phyloP scores from a whole-genome alignment of 2,329 filamentous ascomycete genomes.

The Cercospora sp. region DNA sequence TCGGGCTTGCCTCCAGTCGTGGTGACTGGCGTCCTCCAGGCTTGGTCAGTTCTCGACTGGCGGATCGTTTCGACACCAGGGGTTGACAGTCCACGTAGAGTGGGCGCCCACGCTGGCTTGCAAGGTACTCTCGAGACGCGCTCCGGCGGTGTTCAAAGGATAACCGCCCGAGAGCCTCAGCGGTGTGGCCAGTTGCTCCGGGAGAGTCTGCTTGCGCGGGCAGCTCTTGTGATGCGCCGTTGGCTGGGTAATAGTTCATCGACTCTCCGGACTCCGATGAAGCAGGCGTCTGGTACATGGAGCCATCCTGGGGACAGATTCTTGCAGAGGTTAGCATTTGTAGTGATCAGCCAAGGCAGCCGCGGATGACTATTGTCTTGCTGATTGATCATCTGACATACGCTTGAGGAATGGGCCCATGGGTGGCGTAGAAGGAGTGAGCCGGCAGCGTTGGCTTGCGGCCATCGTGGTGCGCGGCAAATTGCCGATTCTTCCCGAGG shows the following conservation, averaged over 20 bases:
- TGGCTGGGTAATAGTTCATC: conserved; percentile 19
- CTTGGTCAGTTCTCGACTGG: conserved; percentile 7
- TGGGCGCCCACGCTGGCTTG: conserved; percentile 1
- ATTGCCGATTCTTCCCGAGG: background rate
- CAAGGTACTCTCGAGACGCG: background rate
- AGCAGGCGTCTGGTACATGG: conserved; percentile 4
- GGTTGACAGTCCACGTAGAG: background rate
- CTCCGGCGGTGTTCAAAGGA: conserved; percentile 7
- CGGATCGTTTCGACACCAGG: conserved; percentile 11
- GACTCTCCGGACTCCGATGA: conserved; percentile 19
- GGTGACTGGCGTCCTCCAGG: conserved; percentile 13
- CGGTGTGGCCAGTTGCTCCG: background rate
- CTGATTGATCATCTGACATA: background rate
- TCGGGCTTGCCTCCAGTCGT: background rate
- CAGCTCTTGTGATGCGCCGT: conserved; percentile 22
- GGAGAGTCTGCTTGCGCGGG: conserved; percentile 14
- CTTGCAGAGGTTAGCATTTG: conserved; percentile 4
- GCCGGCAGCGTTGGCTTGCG: background rate
- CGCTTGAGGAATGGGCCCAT: background rate
- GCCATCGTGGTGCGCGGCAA: background rate
- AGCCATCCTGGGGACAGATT: background rate
- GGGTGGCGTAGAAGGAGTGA: background rate
- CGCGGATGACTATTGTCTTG: background rate
- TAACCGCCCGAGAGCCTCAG: conserved; percentile 3
- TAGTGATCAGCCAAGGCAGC: background rate